Evolutionary conservation across 768 basidiomycete genomes (phyloP).

Genomic region (Suillus subalutaceus): DNA sequence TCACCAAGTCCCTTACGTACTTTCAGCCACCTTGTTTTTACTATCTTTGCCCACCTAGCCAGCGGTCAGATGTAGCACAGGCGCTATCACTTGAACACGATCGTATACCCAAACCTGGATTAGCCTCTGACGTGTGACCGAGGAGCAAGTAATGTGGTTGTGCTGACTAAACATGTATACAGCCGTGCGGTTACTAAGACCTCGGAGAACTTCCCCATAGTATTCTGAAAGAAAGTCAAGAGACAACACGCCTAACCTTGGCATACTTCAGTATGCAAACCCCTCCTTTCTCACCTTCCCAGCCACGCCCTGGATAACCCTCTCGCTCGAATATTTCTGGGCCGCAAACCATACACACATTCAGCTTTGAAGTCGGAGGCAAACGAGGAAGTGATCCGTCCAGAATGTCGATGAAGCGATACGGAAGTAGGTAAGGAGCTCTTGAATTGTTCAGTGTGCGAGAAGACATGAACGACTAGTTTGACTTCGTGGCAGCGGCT

Average conservation of each 20-base stretch:
- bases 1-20: too few relatives aligned
- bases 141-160: background rate
- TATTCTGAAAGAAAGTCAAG: conserved; percentile 35
- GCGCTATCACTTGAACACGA: background rate
- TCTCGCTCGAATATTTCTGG: conserved; percentile 47
- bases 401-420: background rate
- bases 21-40: too few relatives aligned
- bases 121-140: background rate
- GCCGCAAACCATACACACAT: conserved; percentile 50
- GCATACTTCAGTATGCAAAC: conserved; percentile 44
- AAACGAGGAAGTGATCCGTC: conserved; percentile 16
- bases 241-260: conserved; percentile 11
- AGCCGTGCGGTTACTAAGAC: background rate
- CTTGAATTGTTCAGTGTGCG: conserved; percentile 12
- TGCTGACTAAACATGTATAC: background rate
- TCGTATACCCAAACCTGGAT: background rate
- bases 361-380: conserved; percentile 17
- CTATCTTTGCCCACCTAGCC: background rate
- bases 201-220: conserved; percentile 9
- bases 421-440: conserved; percentile 6
- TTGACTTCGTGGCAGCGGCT: conserved; percentile 6
- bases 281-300: conserved; percentile 40
- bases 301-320: conserved; percentile 40
- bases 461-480: conserved; percentile 46
- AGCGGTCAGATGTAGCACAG: background rate